phyloP scores from a whole-genome alignment of 1,139 yeast species.

The Diutina pseudorugosa region DNA sequence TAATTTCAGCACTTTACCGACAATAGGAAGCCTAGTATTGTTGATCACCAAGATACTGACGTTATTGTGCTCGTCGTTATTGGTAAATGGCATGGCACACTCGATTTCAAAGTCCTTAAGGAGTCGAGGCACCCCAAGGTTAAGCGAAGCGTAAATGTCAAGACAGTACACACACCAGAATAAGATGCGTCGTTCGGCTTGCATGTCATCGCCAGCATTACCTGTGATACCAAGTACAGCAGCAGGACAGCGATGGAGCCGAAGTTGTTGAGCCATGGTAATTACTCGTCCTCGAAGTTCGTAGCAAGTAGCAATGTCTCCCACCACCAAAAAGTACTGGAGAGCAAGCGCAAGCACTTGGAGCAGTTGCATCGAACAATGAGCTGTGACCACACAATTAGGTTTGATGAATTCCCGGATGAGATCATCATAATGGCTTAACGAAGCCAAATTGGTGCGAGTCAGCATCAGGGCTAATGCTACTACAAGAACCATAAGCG shows the following conservation, averaged over 20 bases:
- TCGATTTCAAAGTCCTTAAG: constrained; percentile 73
- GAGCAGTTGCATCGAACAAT: constrained; percentile 56
- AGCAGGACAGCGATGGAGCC: constrained; percentile 81
- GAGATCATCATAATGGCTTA: constrained; percentile 37
- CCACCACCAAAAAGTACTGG: constrained; percentile 60
- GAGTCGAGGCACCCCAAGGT: constrained; percentile 72
- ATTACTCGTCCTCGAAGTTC: constrained; percentile 65
- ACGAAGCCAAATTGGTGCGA: constrained; percentile 7
- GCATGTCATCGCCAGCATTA: constrained; percentile 47
- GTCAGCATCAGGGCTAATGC: constrained; percentile 39
- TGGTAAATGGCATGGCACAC: constrained; percentile 65
- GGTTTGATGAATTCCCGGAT: constrained; percentile 42
- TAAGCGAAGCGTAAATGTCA: constrained; percentile 65
- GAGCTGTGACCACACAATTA: constrained; percentile 37
- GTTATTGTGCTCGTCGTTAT: constrained; percentile 29
- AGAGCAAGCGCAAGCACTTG: constrained; percentile 60
- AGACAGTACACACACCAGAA: constrained; percentile 79
- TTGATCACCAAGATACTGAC: constrained; percentile 47
- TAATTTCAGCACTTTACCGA: constrained; percentile 54
- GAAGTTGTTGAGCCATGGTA: constrained; percentile 76
- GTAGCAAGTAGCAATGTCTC: constrained; percentile 65
- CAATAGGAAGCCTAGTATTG: constrained; percentile 44
- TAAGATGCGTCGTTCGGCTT: constrained; percentile 67
- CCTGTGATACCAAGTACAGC: constrained; percentile 47
- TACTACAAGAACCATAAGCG: constrained; percentile 42